Evolutionary conservation across 345 rosid species (phyloP), one percentile per base, ranked within the genome.

Genomic region (Syzygium oleosum): DNA sequence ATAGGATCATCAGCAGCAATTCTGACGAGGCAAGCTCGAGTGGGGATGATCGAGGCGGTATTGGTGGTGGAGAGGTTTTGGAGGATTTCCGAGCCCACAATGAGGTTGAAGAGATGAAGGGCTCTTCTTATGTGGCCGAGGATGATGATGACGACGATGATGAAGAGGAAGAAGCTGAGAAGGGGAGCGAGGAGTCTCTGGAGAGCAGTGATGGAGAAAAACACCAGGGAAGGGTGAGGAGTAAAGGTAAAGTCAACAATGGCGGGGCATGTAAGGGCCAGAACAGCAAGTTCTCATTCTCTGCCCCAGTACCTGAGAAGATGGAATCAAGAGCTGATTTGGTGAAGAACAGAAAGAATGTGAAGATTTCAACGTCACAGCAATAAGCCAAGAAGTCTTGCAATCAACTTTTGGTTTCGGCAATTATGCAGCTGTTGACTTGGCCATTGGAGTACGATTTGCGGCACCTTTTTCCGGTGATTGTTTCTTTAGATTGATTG

Each of bases 231-330:
- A 51, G 78, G 51, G 46, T 19, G 41, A 68, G 85, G 53, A 87
- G 83, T 58, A 87, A 31, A 38, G 85, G 27, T 17, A 38, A 84
- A 52, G 25, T 8, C 52, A 85, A 90, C 58, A 49, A 85, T 16
- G 56, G 80, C 54, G 85, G 86, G 61, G 87, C 87, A 85, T 79
- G 83, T 43, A 86, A 85, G 54, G 87, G 87, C 90, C 88, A 77
- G 88, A 90, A 88, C 79, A 92, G 90, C 65, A 89, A 63, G 46
- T 90, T 89, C 29, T 88, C 90, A 89, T 92, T 91, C 86, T 91
- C 96, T 88, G 94, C 98, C 80, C 97, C 98, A 19, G 31, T 91
- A 86, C 95, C 97, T 15, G 92, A 92, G 86, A 95, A 95, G 93
- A 96, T 94, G 96, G 97, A 96, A 88, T 85, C 92, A 13, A 91